Percentiles rank a stretch among this genome's conserved stretches.
Conservation (phyloP, 179 eudicot species). For the Beta macrorhiza region DNA sequence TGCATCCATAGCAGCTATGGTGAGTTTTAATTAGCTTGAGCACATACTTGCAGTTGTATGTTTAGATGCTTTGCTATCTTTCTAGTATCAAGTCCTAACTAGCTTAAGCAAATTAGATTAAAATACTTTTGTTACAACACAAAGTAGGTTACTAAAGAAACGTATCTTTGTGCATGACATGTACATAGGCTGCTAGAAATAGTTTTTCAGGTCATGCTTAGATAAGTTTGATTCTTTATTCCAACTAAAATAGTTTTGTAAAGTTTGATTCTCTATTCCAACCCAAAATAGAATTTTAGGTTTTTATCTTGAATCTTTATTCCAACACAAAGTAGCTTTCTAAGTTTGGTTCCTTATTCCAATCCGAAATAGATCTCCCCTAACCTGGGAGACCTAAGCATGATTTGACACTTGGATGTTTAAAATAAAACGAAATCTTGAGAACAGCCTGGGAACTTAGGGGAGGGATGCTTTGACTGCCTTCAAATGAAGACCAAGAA, state of each 20-base stretch:
- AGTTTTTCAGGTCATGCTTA: background rate
- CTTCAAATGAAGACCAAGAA: no score
- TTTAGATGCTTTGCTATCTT: background rate
- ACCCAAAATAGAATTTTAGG: no score
- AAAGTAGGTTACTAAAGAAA: background rate
- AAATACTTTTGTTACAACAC: background rate
- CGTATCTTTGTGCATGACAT: background rate
- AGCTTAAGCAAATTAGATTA: background rate
- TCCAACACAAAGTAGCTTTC: no score
- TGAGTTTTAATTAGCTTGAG: conserved; percentile 31
- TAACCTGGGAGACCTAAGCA: background rate
- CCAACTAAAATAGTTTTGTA: background rate
- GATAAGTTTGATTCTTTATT: no score
- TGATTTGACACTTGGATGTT: background rate
- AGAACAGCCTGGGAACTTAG: background rate
- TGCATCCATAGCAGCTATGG: conserved; percentile 73
- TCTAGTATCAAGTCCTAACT: background rate
- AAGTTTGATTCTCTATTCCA: no score
- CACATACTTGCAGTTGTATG: background rate
- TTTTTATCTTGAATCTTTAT: no score
- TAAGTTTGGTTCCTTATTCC: background rate
- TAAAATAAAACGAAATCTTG: background rate
- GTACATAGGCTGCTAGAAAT: background rate
- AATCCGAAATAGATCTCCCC: background rate
- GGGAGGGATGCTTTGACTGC: no score